Evolutionary conservation across 164 flowering plant genomes (phyloP), one percentile per base, ranked within the genome.

Genomic region (Taxillus chinensis): DNA sequence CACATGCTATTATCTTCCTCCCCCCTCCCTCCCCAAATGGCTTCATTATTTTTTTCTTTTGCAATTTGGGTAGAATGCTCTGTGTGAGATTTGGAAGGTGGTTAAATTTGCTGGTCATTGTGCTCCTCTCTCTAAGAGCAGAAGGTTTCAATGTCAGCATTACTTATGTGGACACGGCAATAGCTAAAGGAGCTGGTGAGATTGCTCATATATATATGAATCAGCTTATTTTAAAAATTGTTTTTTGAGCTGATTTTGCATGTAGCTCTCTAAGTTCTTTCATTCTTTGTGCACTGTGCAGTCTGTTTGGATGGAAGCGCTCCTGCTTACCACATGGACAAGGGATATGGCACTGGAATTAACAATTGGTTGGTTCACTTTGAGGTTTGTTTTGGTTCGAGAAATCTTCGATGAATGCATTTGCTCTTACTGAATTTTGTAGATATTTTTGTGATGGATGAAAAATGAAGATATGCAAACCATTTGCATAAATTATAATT

Each of bases 151-250:
- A 16, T 16, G 87, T 80, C 2, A 73, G 62, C 39, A 87, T 88
- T 45, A 86, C 91, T 40, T 80, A 76, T 69, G 65, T 88, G 42
- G 51, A 71, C 37, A 70, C 39, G 63, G 95, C 86, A 4, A 84
- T 84, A 2, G 89, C 83, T 3, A 86, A 82, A 82, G 95, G 95
- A 70, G 95, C 87, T 43, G 95, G 95, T 88, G 55, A 71, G 70
- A 40, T 17, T 7, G 64, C 40, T 15, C 10, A 48, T 38, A 9
- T 17, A 6, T 6, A 6, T 43, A 43, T 6, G 10, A 43, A 43
- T 43, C 46, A 9, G 46, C 7, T 43, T 43, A 43, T 6, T 9
- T 43, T 27, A 27, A 27, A 0, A 27, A 0, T 43, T 43, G 0
- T 43, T 43, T 6, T 9, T 43, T 43, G 7, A 6, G 8, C 49